A percentile compares a stretch with the other conserved stretches of the same genome.
Conservation (phyloP, 345 rosid species). For the Eucalyptus grandis region DNA sequence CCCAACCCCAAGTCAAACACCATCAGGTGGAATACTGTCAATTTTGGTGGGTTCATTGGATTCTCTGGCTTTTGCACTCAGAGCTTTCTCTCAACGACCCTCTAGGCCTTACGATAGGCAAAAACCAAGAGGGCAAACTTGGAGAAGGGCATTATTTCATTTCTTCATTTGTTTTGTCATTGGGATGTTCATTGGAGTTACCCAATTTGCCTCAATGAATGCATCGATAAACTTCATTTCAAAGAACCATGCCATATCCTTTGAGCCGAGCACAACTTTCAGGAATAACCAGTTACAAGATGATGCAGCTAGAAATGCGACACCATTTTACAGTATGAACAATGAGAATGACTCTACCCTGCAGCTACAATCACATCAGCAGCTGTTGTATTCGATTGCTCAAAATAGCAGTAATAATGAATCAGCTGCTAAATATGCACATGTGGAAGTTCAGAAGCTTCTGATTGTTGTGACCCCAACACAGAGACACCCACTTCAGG, state of each 20-base stretch:
- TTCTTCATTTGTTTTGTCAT: slow-evolving; percentile 33
- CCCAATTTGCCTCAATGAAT: slow-evolving; percentile 22
- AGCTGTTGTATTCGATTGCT: background rate
- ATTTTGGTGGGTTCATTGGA: slow-evolving; percentile 22
- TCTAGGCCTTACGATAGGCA: slow-evolving; percentile 30
- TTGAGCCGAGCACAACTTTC: slow-evolving; percentile 16
- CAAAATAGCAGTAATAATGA: background rate
- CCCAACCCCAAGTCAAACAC: slow-evolving; percentile 8
- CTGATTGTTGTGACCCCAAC: slow-evolving; percentile 55
- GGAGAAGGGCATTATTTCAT: slow-evolving; percentile 41
- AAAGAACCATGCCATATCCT: slow-evolving; percentile 20
- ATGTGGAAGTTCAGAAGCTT: slow-evolving; percentile 12
- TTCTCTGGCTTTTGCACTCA: slow-evolving; percentile 17
- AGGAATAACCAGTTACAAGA: background rate
- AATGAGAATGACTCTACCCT: background rate
- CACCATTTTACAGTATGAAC: background rate
- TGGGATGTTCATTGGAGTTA: slow-evolving; percentile 41
- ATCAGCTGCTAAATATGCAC: slow-evolving; percentile 3
- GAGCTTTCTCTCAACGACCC: slow-evolving; percentile 18
- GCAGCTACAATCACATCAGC: background rate
- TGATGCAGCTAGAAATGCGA: background rate
- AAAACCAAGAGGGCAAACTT: slow-evolving; percentile 31
- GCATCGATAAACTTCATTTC: slow-evolving; percentile 6
- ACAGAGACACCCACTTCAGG: slow-evolving; percentile 19
- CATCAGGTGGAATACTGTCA: slow-evolving; percentile 21